Evolutionary conservation across 1,284 basidiomycete species (phyloP), one percentile per base, ranked within the genome.

Genomic region (Tilletia horrida): DNA sequence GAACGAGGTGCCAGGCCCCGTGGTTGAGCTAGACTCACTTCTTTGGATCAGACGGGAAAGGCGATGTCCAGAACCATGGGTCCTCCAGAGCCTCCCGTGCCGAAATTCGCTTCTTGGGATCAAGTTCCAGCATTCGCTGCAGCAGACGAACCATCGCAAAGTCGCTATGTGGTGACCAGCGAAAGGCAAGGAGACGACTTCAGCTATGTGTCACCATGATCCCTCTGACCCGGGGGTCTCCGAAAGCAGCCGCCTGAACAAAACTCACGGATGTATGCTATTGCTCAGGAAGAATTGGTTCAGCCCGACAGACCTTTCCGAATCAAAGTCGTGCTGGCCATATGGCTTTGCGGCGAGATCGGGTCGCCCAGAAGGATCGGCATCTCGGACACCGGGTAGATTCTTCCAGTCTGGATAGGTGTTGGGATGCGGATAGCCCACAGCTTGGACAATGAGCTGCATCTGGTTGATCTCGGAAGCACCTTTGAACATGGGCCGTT

Each of bases 401-500:
- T 84, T 83, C 73, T 90, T 88, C 82, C 89, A 91, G 69, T 91
- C 90, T 0, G 93, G 92, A 88, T 92, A 85, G 25, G 71, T 79
- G 16, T 76, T 86, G 69, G 92, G 88, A 71, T 89, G 91, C 0
- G 93, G 92, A 14, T 90, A 88, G 1, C 93, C 93, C 76, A 92
- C 93, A n/a, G 94, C 84, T 67, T 87, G 84, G 85, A 91, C 93
- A 68, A 99, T 97, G 81, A 89, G 88, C 78, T 90, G 88, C 9
- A 96, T 84, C 82, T 98, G 96, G 82, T 96, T 91, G 27, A 93
- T 84, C 79, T 98, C 96, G 16, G 89, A 89, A 7, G 87, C 87
- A 18, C 95, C 95, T 8, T 90, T 89, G 67, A 98, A 86, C 69
- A 99, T 92, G 0, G 96, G 94, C 67, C 88, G 86, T 61, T 90